These are phyloP conservation scores for Leishmania tropica DNA, from an alignment of 208 protist species.

Conservation along the genomic window DNA sequence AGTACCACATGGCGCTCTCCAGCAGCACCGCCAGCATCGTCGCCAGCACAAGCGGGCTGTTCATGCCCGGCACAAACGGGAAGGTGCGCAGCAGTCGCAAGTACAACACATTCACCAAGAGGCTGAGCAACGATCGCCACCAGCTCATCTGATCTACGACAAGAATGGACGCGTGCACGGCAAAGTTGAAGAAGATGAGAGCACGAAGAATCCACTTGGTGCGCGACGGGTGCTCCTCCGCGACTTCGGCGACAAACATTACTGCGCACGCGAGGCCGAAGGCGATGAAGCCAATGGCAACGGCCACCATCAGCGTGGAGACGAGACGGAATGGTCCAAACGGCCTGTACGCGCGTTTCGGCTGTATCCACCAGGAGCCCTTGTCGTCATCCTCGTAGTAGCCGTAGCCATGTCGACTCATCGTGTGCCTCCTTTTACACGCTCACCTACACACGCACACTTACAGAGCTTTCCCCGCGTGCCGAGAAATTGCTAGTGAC, in stretches of 20 bases:
- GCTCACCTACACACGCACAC: slow-evolving; percentile 1
- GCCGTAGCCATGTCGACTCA: not conserved
- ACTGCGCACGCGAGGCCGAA: slow-evolving; percentile 46
- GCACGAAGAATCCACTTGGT: slow-evolving; percentile 37
- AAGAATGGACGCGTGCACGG: slow-evolving; percentile 46
- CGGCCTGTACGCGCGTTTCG: slow-evolving; percentile 28
- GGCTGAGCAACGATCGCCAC: slow-evolving; percentile 53
- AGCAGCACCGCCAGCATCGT: slow-evolving; percentile 30
- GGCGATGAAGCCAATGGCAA: slow-evolving; percentile 33
- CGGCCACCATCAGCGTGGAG: slow-evolving; percentile 47
- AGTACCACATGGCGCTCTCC: slow-evolving; percentile 61
- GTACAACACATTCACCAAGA: slow-evolving; percentile 52
- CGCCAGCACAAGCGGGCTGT: slow-evolving; percentile 32
- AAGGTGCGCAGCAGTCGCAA: slow-evolving; percentile 47
- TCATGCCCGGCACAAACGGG: slow-evolving; percentile 38
- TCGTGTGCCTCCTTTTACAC: not conserved
- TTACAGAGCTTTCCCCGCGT: not conserved
- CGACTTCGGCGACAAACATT: slow-evolving; percentile 45
- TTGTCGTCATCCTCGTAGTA: slow-evolving; percentile 24
- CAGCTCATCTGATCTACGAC: slow-evolving; percentile 54
- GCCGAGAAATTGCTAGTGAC: not conserved
- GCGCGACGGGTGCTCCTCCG: slow-evolving; percentile 56
- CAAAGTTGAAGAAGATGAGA: slow-evolving; percentile 38
- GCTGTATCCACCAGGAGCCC: slow-evolving; percentile 25
- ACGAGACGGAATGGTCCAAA: slow-evolving; percentile 56